Percentiles rank a stretch among this genome's conserved stretches.
These are phyloP conservation scores for Pseudocercospora musae DNA, from an alignment of 2,329 filamentous ascomycete species.

Conservation along the genomic window DNA sequence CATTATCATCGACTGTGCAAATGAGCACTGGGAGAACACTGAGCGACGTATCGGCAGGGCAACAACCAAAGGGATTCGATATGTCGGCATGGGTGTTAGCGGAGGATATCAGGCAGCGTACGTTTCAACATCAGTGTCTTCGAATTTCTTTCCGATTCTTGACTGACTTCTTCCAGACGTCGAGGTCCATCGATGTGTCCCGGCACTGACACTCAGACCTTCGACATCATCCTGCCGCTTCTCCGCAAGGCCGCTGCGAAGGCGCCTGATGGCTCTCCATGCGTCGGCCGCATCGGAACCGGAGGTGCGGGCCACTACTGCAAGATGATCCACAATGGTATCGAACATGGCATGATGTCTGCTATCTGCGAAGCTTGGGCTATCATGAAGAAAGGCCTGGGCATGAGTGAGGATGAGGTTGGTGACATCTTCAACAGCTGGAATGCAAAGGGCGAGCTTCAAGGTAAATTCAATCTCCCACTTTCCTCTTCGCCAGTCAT, in stretches of 20 bases:
- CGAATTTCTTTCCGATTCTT: neutral
- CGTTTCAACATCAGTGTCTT: conserved; percentile 10
- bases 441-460: conserved; percentile 57
- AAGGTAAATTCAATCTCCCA: conserved; percentile 23
- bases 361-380: conserved; percentile 63
- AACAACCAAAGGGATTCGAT: conserved; percentile 56
- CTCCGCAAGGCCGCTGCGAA: conserved; percentile 61
- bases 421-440: conserved; percentile 58
- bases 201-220: conserved; percentile 55
- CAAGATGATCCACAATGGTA: conserved; percentile 74
- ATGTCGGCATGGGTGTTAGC: conserved; percentile 65
- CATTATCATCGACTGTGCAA: conserved; percentile 66
- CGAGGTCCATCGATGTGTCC: conserved; percentile 66
- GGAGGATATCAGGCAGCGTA: conserved; percentile 66
- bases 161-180: conserved; percentile 35
- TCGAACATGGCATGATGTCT: conserved; percentile 67
- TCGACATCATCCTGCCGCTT: conserved; percentile 60
- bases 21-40: conserved; percentile 64
- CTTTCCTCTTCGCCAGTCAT: neutral
- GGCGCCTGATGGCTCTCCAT: conserved; percentile 57
- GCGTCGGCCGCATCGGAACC: conserved; percentile 59
- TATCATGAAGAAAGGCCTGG: conserved; percentile 58
- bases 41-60: conserved; percentile 59
- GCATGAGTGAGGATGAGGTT: conserved; percentile 59
- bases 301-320: conserved; percentile 67